Conservation (phyloP, 2,329 filamentous ascomycete species). For the Ophiosphaerella herpotricha region DNA sequence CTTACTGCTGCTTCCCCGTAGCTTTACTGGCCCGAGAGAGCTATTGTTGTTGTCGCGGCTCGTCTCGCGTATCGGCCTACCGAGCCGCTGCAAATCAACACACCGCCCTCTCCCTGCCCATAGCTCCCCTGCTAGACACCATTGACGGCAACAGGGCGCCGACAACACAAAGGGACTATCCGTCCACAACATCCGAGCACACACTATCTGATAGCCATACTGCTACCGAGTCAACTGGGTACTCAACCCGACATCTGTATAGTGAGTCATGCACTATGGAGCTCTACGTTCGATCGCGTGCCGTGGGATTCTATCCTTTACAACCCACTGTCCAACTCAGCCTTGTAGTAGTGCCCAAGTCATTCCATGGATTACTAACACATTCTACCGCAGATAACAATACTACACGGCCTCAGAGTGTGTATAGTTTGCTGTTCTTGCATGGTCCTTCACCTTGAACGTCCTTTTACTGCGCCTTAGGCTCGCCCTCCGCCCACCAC, state of each 20-base stretch:
- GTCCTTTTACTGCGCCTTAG: slow-evolving; percentile 18
- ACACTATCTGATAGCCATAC: slow-evolving; percentile 7
- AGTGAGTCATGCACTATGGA: slow-evolving; percentile 12
- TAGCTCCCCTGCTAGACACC: slow-evolving; percentile 29
- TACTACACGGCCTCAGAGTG: slow-evolving; percentile 7
- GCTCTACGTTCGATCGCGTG: slow-evolving; percentile 3
- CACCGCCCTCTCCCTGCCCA: slow-evolving; percentile 12
- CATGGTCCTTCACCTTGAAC: slow-evolving; percentile 25
- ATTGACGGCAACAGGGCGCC: neutral
- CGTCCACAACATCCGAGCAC: neutral
- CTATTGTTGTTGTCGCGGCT: slow-evolving; percentile 2
- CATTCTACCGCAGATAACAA: slow-evolving; percentile 9
- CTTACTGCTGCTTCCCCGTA: too few relatives aligned
- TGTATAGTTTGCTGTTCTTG: slow-evolving; percentile 26
- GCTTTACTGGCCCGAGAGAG: neutral
- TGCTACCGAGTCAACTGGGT: neutral
- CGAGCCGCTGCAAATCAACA: slow-evolving; percentile 16
- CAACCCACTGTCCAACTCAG: slow-evolving; percentile 9
- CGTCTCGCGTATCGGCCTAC: slow-evolving; percentile 13
- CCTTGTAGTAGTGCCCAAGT: slow-evolving; percentile 1
- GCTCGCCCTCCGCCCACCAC: slow-evolving; percentile 9
- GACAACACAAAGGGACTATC: slow-evolving; percentile 2
- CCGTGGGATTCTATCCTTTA: slow-evolving; percentile 9
- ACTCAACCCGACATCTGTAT: slow-evolving; percentile 5
- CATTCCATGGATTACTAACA: slow-evolving; percentile 20